These are phyloP conservation scores for Waitea zeae DNA, from an alignment of 1,284 basidiomycete species.

Conservation along the genomic window DNA sequence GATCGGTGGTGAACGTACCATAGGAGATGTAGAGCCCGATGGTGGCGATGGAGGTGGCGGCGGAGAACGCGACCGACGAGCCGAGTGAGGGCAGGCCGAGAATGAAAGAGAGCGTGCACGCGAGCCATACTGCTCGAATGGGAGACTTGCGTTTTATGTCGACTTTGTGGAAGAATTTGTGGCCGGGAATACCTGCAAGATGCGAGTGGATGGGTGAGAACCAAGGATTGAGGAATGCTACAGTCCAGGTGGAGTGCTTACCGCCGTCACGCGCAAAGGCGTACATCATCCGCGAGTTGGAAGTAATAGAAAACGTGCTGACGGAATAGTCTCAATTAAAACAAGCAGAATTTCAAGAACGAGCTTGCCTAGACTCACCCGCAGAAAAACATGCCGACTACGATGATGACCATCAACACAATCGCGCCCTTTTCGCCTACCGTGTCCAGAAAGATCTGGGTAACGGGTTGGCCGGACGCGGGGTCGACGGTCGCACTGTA, in stretches of 20 bases:
- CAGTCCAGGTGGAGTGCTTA: conserved; percentile 23
- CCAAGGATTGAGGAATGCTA: too few relatives aligned
- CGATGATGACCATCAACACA: conserved; percentile 36
- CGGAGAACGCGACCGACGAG: conserved; percentile 54
- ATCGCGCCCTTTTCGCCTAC: conserved; percentile 57
- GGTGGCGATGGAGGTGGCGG: conserved; percentile 61
- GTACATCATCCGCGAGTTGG: conserved; percentile 69
- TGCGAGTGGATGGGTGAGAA: too few relatives aligned
- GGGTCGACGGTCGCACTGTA: conserved; percentile 33
- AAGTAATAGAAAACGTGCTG: conserved; percentile 57
- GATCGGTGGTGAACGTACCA: conserved; percentile 16
- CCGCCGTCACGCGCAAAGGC: conserved; percentile 56
- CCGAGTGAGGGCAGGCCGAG: conserved; percentile 52
- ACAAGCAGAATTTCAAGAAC: conserved; percentile 25
- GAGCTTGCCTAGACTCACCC: not conserved
- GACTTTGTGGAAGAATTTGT: conserved; percentile 49
- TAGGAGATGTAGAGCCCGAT: conserved; percentile 67
- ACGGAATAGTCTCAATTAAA: conserved; percentile 27
- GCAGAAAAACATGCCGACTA: not conserved
- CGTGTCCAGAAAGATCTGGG: conserved; percentile 61
- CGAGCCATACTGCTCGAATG: conserved; percentile 65
- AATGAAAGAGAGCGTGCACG: conserved; percentile 59
- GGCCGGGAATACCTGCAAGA: conserved; percentile 22
- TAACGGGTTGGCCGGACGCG: conserved; percentile 46
- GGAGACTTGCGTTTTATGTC: conserved; percentile 39